A percentile compares a stretch with the other conserved stretches of the same genome.
Conservation (phyloP, 1,284 basidiomycete species). For the Farysia itapuensis region DNA sequence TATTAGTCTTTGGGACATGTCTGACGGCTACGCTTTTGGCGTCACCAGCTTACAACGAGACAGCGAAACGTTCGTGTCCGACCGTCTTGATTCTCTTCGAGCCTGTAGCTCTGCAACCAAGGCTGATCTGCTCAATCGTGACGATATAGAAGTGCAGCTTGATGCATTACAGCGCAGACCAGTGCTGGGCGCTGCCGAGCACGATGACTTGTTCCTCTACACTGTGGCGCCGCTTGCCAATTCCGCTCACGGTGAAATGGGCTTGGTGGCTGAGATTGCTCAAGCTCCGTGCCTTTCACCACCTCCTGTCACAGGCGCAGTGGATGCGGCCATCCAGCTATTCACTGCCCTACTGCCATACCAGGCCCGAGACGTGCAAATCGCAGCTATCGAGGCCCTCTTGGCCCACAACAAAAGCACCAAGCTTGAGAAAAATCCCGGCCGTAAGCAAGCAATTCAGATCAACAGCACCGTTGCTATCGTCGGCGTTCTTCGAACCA, state of each 20-base stretch:
- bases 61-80: slow-evolving; percentile 44
- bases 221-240: slow-evolving; percentile 4
- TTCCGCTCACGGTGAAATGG: slow-evolving; percentile 6
- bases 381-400: slow-evolving; percentile 72
- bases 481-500: slow-evolving; percentile 69
- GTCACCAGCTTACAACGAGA: slow-evolving; percentile 71
- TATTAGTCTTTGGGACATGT: slow-evolving; percentile 79
- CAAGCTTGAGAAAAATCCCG: slow-evolving; percentile 84
- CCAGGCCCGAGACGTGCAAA: slow-evolving; percentile 73
- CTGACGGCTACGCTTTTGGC: slow-evolving; percentile 89
- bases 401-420: slow-evolving; percentile 68
- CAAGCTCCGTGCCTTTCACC: slow-evolving; percentile 71
- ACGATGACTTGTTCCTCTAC: slow-evolving; percentile 79
- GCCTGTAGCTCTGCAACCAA: slow-evolving; percentile 19
- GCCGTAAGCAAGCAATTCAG: slow-evolving; percentile 81
- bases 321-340: slow-evolving; percentile 84
- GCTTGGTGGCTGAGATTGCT: slow-evolving; percentile 3
- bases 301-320: slow-evolving; percentile 77
- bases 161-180: slow-evolving; percentile 77
- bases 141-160: slow-evolving; percentile 74
- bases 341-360: slow-evolving; percentile 76
- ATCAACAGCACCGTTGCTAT: slow-evolving; percentile 82
- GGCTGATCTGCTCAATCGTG: slow-evolving; percentile 71
- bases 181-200: slow-evolving; percentile 79
- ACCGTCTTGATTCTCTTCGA: slow-evolving; percentile 16